Base-by-base conservation (phyloP, 257 asterid species). In the Rehmannia glutinosa region DNA sequence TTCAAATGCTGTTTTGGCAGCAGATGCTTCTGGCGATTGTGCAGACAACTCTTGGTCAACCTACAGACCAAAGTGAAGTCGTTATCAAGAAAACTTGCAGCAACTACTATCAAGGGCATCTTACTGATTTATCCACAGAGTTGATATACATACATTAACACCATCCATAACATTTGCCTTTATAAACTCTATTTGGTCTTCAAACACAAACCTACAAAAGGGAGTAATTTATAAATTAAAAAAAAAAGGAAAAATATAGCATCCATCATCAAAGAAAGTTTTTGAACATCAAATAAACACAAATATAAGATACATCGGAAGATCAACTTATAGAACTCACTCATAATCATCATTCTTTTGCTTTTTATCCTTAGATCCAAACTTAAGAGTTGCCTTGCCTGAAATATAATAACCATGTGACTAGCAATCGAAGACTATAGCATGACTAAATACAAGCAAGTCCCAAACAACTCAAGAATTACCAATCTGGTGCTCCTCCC, bases 401-500 rank as follows among this genome's bases (percentile, higher is more conserved):
- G 88, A 69, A 80, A 62, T 64, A 72, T 19, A 16, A 75, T 30
- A 30, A 50, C 8, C 38, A 62, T 53, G 15, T 33, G 64, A 76
- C 72, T 51, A 77, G 80, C 50, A 51, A 60, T 63, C 65, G 66
- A 68, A 75, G 49, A 58, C 23, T 49, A 28, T 6, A 61, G 54
- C 25, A 41, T 69, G 36, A 65, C 16, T 2, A 59, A 10, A 28
- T 6, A 67, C 50, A 51, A 68, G 20, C 12, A 54, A 54, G 61
- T n/a, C 64, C 16, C 32, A 43, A 21, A 75, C 27, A 57, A 47
- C 45, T 42, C 60, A 56, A 51, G 47, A 61, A 16, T 62, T 80
- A 86, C 96, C 97, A 49, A 90, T 90, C 85, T 93, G 99, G 78
- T 93, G 96, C 4, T 93, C 97, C 81, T 93, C 99, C 99, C 99